phyloP scores from a whole-genome alignment of 2,329 filamentous ascomycete genomes.

The Sphaerulina musiva region DNA sequence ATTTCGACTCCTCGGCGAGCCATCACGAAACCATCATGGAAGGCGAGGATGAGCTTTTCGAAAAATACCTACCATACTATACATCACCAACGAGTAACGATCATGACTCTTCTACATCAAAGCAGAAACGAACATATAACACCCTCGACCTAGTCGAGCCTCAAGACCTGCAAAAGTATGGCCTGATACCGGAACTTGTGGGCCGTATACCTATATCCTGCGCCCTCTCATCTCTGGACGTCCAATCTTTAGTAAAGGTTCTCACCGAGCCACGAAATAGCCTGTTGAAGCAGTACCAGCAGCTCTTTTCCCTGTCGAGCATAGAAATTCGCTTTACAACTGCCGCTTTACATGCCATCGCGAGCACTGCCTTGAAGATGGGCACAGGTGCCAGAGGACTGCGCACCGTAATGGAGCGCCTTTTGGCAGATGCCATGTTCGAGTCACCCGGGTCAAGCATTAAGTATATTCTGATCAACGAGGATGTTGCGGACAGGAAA shows the following conservation, averaged over 20 bases:
- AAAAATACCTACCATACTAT: constrained; percentile 46
- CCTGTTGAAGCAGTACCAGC: constrained; percentile 79
- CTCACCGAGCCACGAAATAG: constrained; percentile 88
- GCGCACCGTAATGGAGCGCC: constrained; percentile 44
- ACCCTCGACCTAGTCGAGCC: constrained; percentile 64
- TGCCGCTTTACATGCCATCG: constrained; percentile 72
- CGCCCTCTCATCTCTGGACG: constrained; percentile 68
- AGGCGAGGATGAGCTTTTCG: constrained; percentile 51
- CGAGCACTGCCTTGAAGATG: constrained; percentile 60
- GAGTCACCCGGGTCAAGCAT: constrained; percentile 42
- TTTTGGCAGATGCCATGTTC: constrained; percentile 44
- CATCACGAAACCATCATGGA: constrained; percentile 53
- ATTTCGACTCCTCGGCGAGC: constrained; percentile 30
- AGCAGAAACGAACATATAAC: constrained; percentile 60
- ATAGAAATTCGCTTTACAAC: constrained; percentile 77
- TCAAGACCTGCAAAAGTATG: constrained; percentile 59
- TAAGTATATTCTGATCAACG: constrained; percentile 43
- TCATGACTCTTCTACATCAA: constrained; percentile 24
- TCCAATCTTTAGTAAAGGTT: constrained; percentile 68
- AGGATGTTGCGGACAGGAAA: constrained; percentile 41
- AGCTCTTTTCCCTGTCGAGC: constrained; percentile 74
- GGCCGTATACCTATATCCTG: constrained; percentile 90
- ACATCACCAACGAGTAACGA: constrained; percentile 29
- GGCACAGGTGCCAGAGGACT: constrained; percentile 60
- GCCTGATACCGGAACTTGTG: constrained; percentile 90